These are phyloP conservation scores for Fusarium sp. DNA, from an alignment of 2,329 filamentous ascomycete genomes.

Conservation along the genomic window DNA sequence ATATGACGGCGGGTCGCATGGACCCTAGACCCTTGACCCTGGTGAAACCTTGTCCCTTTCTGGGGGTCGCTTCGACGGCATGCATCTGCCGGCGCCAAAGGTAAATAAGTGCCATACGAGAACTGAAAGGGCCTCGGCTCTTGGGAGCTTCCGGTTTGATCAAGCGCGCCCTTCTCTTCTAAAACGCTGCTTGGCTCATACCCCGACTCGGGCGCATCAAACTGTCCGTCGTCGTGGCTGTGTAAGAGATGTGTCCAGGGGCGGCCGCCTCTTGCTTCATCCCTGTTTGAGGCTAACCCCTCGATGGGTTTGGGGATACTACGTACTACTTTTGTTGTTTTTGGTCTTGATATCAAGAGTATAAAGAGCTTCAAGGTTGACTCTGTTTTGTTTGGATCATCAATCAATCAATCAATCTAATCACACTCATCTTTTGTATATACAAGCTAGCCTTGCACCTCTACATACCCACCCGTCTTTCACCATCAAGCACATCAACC, in stretches of 20 bases:
- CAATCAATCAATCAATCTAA: background rate
- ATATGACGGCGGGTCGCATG: background rate
- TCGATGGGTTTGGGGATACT: background rate
- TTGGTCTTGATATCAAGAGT: background rate
- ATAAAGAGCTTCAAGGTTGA: background rate
- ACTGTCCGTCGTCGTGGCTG: constrained; percentile 31
- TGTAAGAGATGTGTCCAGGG: constrained; percentile 9
- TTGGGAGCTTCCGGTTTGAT: constrained; percentile 2
- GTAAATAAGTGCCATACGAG: background rate
- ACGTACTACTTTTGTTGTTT: background rate
- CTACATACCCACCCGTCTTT: background rate
- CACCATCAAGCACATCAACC: background rate
- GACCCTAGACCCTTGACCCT: background rate
- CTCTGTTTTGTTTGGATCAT: background rate
- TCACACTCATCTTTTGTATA: background rate
- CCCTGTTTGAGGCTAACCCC: constrained; percentile 32
- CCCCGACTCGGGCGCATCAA: constrained; percentile 26
- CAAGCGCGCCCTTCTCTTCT: background rate
- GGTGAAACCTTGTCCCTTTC: background rate
- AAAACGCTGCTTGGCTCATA: constrained; percentile 7
- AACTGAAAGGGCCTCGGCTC: background rate
- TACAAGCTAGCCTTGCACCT: background rate
- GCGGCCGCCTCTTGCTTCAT: constrained; percentile 33
- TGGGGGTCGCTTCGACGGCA: background rate
- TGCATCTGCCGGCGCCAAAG: background rate